These are phyloP conservation scores for Colletotrichum aenigma DNA, from an alignment of 2,329 filamentous ascomycete genomes.

Conservation along the genomic window DNA sequence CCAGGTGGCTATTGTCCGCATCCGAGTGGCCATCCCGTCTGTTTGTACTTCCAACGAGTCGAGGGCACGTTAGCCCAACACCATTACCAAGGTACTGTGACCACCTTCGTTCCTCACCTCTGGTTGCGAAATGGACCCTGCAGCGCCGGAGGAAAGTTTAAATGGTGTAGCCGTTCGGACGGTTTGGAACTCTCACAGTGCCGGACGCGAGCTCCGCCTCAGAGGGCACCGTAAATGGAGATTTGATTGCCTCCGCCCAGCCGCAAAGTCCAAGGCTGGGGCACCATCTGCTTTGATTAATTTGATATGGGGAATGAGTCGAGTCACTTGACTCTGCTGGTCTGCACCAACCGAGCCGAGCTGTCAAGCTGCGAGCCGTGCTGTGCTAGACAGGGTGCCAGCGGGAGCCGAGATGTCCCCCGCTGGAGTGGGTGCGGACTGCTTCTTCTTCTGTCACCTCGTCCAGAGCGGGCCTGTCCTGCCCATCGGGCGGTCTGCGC, in stretches of 20 bases:
- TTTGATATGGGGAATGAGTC: neutral
- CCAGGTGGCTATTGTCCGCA: neutral
- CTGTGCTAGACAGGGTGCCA: neutral
- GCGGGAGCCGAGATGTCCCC: neutral
- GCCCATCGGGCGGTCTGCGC: neutral
- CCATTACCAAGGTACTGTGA: neutral
- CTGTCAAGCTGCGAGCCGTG: neutral
- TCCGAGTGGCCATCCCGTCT: neutral
- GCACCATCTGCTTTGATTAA: neutral
- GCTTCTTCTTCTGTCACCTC: neutral
- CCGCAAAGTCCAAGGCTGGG: neutral
- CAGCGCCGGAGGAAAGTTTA: slow-evolving; percentile 14
- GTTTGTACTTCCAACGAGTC: neutral
- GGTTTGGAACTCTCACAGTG: neutral
- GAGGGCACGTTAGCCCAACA: neutral
- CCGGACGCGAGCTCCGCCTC: slow-evolving; percentile 2
- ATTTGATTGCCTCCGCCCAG: neutral
- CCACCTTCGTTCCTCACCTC: neutral
- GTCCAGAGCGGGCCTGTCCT: neutral
- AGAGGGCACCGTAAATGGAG: neutral
- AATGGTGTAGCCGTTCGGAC: slow-evolving; percentile 4
- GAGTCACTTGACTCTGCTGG: slow-evolving; percentile 4
- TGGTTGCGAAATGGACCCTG: slow-evolving; percentile 13
- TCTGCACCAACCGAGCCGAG: neutral
- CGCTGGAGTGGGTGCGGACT: neutral